Conservation (phyloP, 257 asterid genomes). For the Solanum acaule region DNA sequence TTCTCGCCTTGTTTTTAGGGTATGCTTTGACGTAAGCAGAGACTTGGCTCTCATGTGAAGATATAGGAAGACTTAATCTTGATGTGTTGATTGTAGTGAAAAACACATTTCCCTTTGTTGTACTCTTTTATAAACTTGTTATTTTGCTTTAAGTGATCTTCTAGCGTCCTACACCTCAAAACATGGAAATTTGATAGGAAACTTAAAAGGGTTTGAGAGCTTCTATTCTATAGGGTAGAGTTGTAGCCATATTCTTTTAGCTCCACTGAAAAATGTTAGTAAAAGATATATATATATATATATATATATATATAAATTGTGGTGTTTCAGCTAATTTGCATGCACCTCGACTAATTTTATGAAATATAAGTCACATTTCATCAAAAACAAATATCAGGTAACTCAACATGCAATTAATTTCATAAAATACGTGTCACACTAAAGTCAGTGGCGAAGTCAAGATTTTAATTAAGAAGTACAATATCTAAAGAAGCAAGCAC, state of each 20-base stretch:
- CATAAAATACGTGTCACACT: no score
- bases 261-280: background rate
- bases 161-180: background rate
- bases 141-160: background rate
- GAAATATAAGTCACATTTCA: background rate
- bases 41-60: slow-evolving; percentile 27
- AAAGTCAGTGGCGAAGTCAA: accelerated
- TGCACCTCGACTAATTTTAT: background rate
- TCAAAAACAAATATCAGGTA: no score
- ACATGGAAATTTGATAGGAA: background rate
- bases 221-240: background rate
- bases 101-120: slow-evolving; percentile 17
- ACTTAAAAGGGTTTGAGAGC: background rate
- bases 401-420: background rate
- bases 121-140: background rate
- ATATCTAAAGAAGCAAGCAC: no score
- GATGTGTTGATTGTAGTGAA: slow-evolving; percentile 31
- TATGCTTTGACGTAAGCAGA: slow-evolving; percentile 21
- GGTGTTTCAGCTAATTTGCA: background rate
- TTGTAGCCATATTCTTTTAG: background rate
- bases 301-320: no score
- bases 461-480: no score
- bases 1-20: background rate
- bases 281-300: background rate
- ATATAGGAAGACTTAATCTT: slow-evolving; percentile 8